Evolutionary conservation across 352 stramenopile species (phyloP).

Genomic region (Globisporangium cystogenes): DNA sequence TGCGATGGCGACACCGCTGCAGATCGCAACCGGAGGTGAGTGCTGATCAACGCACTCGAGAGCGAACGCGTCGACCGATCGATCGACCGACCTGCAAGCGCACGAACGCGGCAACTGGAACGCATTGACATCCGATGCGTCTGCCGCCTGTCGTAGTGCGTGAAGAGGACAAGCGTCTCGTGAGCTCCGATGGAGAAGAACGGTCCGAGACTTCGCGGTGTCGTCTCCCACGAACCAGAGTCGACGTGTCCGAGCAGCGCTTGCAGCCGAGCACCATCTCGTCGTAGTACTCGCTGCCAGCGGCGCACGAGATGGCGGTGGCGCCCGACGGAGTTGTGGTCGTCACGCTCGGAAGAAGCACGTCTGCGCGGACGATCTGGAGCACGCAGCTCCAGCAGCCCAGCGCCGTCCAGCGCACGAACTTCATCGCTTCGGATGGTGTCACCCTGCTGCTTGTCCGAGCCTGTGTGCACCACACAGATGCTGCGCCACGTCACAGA

Average conservation of each 20-base stretch:
- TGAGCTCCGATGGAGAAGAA: not conserved
- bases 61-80: not conserved
- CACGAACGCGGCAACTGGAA: constrained; percentile 28
- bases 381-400: not conserved
- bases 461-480: no score
- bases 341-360: constrained; percentile 2
- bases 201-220: not conserved
- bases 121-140: constrained; percentile 14
- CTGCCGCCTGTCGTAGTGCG: constrained; percentile 22
- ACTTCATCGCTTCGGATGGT: no score
- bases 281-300: constrained; percentile 50
- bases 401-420: not conserved
- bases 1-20: constrained; percentile 17
- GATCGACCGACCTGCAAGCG: constrained; percentile 31
- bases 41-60: not conserved
- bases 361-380: not conserved
- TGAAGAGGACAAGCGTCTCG: not conserved
- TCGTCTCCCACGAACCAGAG: constrained; percentile 5
- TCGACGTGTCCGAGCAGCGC: constrained; percentile 33
- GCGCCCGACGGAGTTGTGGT: not conserved
- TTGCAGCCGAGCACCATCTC: constrained; percentile 46
- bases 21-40: not conserved
- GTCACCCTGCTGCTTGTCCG: no score
- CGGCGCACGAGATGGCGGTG: constrained; percentile 16
- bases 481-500: no score